phyloP scores from a whole-genome alignment of 768 basidiomycete genomes.

The Mycena crocata region DNA sequence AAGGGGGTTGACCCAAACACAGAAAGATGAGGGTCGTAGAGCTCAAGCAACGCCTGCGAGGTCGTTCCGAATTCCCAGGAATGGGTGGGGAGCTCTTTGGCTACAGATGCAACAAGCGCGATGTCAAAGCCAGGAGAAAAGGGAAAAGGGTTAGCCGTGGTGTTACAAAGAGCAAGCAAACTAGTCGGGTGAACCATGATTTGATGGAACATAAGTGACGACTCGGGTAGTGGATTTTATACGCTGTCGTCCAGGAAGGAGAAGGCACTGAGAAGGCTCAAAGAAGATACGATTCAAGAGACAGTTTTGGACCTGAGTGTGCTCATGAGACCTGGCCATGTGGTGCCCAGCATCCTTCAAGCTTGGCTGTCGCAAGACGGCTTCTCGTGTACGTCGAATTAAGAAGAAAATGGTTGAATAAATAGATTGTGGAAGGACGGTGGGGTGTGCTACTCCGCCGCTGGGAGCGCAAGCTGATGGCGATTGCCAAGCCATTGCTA shows the following conservation, averaged over 20 bases:
- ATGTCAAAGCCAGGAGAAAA: slow-evolving; percentile 54
- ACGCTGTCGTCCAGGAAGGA: background rate
- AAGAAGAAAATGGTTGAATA: too few relatives aligned
- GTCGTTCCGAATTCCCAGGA: slow-evolving; percentile 59
- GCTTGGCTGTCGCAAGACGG: too few relatives aligned
- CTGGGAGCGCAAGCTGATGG: too few relatives aligned
- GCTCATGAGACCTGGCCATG: too few relatives aligned
- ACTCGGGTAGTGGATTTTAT: background rate
- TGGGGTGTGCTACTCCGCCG: too few relatives aligned
- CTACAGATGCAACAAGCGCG: slow-evolving; percentile 44
- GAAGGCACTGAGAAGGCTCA: too few relatives aligned
- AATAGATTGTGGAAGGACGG: too few relatives aligned
- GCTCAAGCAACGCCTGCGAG: slow-evolving; percentile 56
- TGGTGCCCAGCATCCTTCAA: too few relatives aligned
- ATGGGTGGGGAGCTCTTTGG: slow-evolving; percentile 52
- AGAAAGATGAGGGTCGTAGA: slow-evolving; percentile 52
- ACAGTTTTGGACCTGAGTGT: too few relatives aligned
- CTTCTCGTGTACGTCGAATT: too few relatives aligned
- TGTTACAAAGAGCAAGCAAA: slow-evolving; percentile 12
- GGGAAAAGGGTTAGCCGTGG: slow-evolving; percentile 37
- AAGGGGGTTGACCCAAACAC: slow-evolving; percentile 54
- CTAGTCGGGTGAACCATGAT: slow-evolving; percentile 9
- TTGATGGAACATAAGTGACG: background rate
- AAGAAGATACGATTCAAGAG: too few relatives aligned
- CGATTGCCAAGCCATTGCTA: too few relatives aligned